Evolutionary conservation across 805 yeast species (phyloP), one percentile per base, ranked within the genome.

Genomic region (Babjeviella inositovora): DNA sequence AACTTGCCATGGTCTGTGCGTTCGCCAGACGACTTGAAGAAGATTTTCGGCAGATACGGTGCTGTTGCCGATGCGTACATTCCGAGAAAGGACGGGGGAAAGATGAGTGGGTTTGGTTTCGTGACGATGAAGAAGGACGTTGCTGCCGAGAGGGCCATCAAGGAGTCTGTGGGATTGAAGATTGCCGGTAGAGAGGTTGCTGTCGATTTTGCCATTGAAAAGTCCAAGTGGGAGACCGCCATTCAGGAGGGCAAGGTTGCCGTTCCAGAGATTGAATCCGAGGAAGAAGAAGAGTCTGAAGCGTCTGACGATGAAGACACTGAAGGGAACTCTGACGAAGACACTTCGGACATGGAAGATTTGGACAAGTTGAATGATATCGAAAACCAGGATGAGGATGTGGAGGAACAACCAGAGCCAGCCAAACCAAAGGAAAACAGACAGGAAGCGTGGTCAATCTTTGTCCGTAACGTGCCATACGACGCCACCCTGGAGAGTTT

Each of bases 1-100:
- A 90, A 90, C 44, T 63, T 90, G 47, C 98, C 98, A 8, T 90
- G 98, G 98, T 74, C 94, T 9, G 72, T 90, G 21, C 70, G 87
- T 41, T 70, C 74, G 29, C 74, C 92, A 4, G 68, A 68, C 4
- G 70, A 66, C 26, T 57, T 90, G 38, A 71, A 64, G 39, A 71
- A 71, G 35, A 39, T 70, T 6, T 90, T 90, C 41, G 50, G 61
- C 27, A 70, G 69, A 38, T 90, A 54, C 42, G 98, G 98, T 24
- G 73, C 77, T 14, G 94, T 90, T 17, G 69, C 67, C 13, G 94
- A 84, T 39, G 93, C 87, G 0, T 69, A 70, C 34, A 81, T 90
- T 34, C 98, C 98, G 22, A 69, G 80, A 38, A 81, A 79, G 40
- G 61, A 65, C 22, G 92, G 82, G 23, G 94, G 95, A 9, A 72